A percentile compares a stretch with the other conserved stretches of the same genome.
phyloP scores from a whole-genome alignment of 805 yeast genomes.

The Suhomyces tanzawaensis region DNA sequence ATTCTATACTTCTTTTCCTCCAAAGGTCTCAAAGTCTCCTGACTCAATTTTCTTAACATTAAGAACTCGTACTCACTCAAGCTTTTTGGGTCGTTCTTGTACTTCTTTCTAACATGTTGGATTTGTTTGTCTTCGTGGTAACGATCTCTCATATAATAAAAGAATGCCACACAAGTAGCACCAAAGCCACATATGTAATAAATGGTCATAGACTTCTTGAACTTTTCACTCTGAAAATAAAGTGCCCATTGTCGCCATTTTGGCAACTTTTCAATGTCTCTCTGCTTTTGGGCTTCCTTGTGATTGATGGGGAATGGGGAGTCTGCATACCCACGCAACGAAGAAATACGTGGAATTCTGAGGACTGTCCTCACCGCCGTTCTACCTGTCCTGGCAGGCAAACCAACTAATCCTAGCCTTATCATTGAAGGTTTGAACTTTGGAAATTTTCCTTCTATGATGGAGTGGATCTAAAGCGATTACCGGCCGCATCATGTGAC shows the following conservation, averaged over 20 bases:
- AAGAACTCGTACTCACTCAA: constrained; percentile 63
- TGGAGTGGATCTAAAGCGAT: background rate
- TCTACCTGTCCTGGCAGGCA: background rate
- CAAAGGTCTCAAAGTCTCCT: constrained; percentile 59
- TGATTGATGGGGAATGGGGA: constrained; percentile 38
- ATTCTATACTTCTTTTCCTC: constrained; percentile 60
- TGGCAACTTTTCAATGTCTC: constrained; percentile 29
- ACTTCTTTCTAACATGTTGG: constrained; percentile 39
- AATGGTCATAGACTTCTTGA: constrained; percentile 58
- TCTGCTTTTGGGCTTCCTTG: constrained; percentile 25
- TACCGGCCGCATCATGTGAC: too few species aligned
- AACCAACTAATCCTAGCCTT: background rate
- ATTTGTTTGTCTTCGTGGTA: constrained; percentile 64
- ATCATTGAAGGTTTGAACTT: background rate
- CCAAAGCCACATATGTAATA: constrained; percentile 61
- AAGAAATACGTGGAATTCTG: background rate
- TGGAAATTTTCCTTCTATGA: background rate
- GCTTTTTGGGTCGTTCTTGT: constrained; percentile 28
- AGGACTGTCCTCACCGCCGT: background rate
- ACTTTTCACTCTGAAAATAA: constrained; percentile 50
- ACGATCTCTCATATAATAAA: constrained; percentile 63
- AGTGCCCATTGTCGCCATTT: constrained; percentile 39
- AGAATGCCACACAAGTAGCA: constrained; percentile 55
- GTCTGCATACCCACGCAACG: constrained; percentile 13
- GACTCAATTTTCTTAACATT: constrained; percentile 56